Base-by-base conservation (phyloP, 2,329 filamentous ascomycete genomes). In the Acrocalymma vagum region DNA sequence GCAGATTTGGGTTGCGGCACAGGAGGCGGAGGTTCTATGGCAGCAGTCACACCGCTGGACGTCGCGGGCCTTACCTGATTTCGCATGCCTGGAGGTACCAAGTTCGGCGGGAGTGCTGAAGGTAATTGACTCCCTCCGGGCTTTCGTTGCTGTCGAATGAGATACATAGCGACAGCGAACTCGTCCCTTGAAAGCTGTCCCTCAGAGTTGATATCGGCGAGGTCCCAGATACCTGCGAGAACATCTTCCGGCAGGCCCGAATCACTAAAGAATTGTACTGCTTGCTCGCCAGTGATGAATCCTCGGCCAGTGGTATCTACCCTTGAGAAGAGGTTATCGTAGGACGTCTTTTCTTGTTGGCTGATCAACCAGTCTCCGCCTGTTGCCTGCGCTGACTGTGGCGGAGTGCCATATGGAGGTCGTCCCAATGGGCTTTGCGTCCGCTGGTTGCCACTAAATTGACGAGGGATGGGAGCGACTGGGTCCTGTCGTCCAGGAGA, bases 81-180 rank as follows among this genome's bases (percentile, higher is more conserved):
- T 38, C 94, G 88, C 81, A 96, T 83, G 64, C 85, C 90, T 3
- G 93, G 94, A 9, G 94, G 94, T 20, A 97, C 81, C 25, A 97
- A 76, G 54, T 87, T 92, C 0, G 85, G 77, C 8, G 93, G 92
- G 27, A 99, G 74, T n/a, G 83, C 80, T 15, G 86, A 77, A 2
- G 94, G 94, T 21, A 97, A 71, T 13, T 79, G 77, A 40, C 86
- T 83, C 42, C 84, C 60, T 15, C 42, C 83, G 48, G 85, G 87
- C 51, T 81, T 87, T 38, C 92, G 82, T 67, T 96, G 92, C 67
- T 95, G 89, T 47, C 92, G 84, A 58, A 99, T 96, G 34, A 99
- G 78, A 65, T 95, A 95, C 92, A 99, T 96, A 37, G 94, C 93
- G 30, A 99, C 91, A 0, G 94, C 91, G 65, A 99, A 99, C 59